Conservation (phyloP, 352 stramenopile genomes). For the Pythium coloratum region DNA sequence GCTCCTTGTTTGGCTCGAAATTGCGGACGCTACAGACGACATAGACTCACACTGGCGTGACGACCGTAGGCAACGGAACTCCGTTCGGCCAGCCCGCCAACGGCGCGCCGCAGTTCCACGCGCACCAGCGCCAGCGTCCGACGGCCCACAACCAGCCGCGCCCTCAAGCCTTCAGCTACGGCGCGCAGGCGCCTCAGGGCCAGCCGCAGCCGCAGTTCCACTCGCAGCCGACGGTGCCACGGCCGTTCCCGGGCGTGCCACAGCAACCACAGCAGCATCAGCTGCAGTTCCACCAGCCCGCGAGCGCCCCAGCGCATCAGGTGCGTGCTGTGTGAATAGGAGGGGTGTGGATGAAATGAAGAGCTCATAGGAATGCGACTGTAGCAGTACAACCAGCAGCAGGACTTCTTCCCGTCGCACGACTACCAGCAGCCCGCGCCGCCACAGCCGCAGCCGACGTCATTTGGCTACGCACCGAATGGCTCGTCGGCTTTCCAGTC, state of each 20-base stretch:
- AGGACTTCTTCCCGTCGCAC: slow-evolving; percentile 21
- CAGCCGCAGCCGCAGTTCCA: slow-evolving; percentile 18
- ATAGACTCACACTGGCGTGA: neutral
- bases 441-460: slow-evolving; percentile 23
- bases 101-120: slow-evolving; percentile 25
- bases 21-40: neutral
- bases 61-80: neutral
- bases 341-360: neutral
- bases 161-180: slow-evolving; percentile 27
- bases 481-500: slow-evolving; percentile 18
- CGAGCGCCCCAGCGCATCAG: slow-evolving; percentile 12
- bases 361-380: neutral
- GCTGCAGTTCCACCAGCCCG: slow-evolving; percentile 20
- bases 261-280: slow-evolving; percentile 19
- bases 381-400: slow-evolving; percentile 16
- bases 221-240: slow-evolving; percentile 21
- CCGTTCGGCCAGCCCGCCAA: slow-evolving; percentile 17
- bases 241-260: slow-evolving; percentile 18
- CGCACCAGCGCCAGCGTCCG: slow-evolving; percentile 36
- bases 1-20: neutral
- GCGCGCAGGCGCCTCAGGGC: slow-evolving; percentile 3
- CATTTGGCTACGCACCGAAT: slow-evolving; percentile 16
- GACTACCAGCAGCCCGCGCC: slow-evolving; percentile 27
- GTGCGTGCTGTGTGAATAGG: neutral
- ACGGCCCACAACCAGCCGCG: slow-evolving; percentile 23